Base-by-base conservation (phyloP, 2,329 filamentous ascomycete genomes). In the Waltergamsia citrina region DNA sequence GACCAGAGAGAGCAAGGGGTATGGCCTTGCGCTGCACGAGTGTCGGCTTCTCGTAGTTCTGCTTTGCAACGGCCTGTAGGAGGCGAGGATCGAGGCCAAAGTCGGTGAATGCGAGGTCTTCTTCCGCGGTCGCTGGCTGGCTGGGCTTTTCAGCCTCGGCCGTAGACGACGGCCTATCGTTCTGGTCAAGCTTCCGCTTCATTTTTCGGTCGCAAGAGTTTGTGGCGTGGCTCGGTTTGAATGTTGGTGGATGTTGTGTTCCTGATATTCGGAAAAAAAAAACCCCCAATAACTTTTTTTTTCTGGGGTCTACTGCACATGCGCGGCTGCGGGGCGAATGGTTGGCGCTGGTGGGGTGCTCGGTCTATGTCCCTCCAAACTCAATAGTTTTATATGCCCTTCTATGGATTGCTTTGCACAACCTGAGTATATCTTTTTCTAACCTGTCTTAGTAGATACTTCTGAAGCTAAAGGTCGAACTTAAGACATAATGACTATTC, bases 41-140 rank as follows among this genome's bases (percentile, higher is more conserved):
- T n/a, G 92, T 96, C 11, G 92, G 92, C 38, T 78, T 78, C 41
- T 80, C 71, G 63, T 88, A 96, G 56, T 82, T 80, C 57, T 92
- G 82, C 53, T 83, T 80, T 30, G 81, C 81, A 45, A 96, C 73
- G 35, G 84, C 87, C 64, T 94, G 85, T 22, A 95, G 68, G 20
- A 98, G 67, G 44, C 92, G 78, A 8, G 86, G 63, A 53, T 98
- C 92, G 41, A 98, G 77, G 41, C 78, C 78, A 40, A 96, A 71
- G 37, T 77, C 72, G 43, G 80, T 69, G 52, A 96, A 98, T 4
- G 77, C 76, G 34, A 62, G 53, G 15, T 67, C 58, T 23, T 50
- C 44, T 16, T 51, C 44, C 15, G 49, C 34, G 25, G 33, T 43
- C 21, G 45, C 46, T 14, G 37, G 28, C 36, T 45, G 51, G 35